Conservation (phyloP, 2,329 filamentous ascomycete genomes). For the Nigrospora oryzae region DNA sequence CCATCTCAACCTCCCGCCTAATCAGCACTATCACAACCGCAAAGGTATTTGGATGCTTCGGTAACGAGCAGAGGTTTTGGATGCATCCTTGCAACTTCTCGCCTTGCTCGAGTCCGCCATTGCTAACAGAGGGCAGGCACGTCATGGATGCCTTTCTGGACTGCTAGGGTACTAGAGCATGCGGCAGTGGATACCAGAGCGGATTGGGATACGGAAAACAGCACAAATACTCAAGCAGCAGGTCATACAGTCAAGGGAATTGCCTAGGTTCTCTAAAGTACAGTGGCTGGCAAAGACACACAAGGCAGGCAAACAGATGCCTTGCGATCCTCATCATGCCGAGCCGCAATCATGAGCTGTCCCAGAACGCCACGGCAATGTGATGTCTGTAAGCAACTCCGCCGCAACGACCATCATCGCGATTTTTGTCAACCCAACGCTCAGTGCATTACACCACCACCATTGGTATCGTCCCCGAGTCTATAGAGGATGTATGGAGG, state of each 20-base stretch:
- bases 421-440: slow-evolving; percentile 32
- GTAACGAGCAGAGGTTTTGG: no score
- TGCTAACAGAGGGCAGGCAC: no score
- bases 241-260: slow-evolving; percentile 38
- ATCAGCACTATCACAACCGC: no score
- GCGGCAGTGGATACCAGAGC: slow-evolving; percentile 3
- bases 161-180: no score
- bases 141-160: no score
- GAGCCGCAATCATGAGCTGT: slow-evolving; percentile 25
- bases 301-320: slow-evolving; percentile 36
- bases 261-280: slow-evolving; percentile 58
- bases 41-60: no score
- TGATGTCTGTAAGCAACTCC: slow-evolving; percentile 27
- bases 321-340: slow-evolving; percentile 14
- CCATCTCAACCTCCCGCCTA: no score
- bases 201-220: slow-evolving; percentile 19
- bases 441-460: slow-evolving; percentile 25
- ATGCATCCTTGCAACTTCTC: no score
- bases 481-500: slow-evolving; percentile 21
- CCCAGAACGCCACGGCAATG: slow-evolving; percentile 27
- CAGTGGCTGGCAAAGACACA: slow-evolving; percentile 41
- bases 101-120: no score
- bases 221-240: slow-evolving; percentile 23
- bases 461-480: slow-evolving; percentile 21
- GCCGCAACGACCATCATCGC: slow-evolving; percentile 37